A percentile compares a stretch with the other conserved stretches of the same genome.
These are phyloP conservation scores for Fusarium liriodendri DNA, from an alignment of 2,329 filamentous ascomycete genomes.

Conservation along the genomic window DNA sequence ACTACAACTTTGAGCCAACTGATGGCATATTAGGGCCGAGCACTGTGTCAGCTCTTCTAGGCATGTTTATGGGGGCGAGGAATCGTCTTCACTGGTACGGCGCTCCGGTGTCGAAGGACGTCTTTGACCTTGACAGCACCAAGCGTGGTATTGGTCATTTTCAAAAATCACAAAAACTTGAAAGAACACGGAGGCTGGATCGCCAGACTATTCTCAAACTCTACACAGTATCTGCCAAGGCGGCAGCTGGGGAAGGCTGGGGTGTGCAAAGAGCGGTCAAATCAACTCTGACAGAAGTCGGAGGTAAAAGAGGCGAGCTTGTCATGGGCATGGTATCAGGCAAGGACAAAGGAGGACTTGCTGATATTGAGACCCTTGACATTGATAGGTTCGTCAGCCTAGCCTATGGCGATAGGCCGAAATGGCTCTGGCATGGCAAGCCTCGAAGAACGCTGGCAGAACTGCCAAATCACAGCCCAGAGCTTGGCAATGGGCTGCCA, in stretches of 20 bases:
- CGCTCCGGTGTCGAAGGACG: constrained; percentile 88
- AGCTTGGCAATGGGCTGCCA: constrained; percentile 61
- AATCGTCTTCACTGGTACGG: constrained; percentile 89
- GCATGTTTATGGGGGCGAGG: constrained; percentile 87
- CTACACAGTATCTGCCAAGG: constrained; percentile 88
- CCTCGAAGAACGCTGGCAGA: constrained; percentile 71
- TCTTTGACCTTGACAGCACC: constrained; percentile 85
- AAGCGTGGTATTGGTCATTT: constrained; percentile 89
- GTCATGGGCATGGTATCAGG: constrained; percentile 94
- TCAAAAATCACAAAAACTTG: constrained; percentile 87
- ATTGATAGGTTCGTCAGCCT: constrained; percentile 85
- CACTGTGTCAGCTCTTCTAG: constrained; percentile 87
- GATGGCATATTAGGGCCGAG: constrained; percentile 94
- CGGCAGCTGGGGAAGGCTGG: constrained; percentile 89
- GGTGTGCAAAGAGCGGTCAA: constrained; percentile 94
- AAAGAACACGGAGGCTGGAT: constrained; percentile 82
- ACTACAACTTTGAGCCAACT: constrained; percentile 91
- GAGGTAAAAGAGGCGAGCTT: constrained; percentile 93
- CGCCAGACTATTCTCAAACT: constrained; percentile 84
- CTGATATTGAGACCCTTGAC: constrained; percentile 92
- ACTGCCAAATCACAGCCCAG: constrained; percentile 59
- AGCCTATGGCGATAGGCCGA: constrained; percentile 82
- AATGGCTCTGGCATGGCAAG: constrained; percentile 97
- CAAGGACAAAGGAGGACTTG: constrained; percentile 88
- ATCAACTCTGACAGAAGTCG: constrained; percentile 92